These are phyloP conservation scores for Leucocoprinus birnbaumii DNA, from an alignment of 768 basidiomycete genomes.

Conservation along the genomic window DNA sequence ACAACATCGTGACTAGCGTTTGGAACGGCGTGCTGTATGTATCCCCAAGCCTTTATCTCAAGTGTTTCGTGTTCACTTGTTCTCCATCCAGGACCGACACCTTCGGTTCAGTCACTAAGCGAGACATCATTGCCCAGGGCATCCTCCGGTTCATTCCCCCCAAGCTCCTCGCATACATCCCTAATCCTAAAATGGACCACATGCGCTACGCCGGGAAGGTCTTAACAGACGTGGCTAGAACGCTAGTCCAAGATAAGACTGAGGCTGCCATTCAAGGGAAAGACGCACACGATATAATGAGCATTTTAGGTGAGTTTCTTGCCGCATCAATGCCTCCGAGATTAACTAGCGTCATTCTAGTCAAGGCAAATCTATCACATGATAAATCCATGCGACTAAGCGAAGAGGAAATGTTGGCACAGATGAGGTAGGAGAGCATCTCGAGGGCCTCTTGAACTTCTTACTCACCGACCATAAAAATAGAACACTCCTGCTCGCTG, in stretches of 20 bases:
- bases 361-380: slow-evolving; percentile 51
- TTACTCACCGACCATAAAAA: slow-evolving; percentile 17
- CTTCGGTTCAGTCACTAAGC: slow-evolving; percentile 28
- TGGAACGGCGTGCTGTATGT: slow-evolving; percentile 35
- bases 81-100: slow-evolving; percentile 27
- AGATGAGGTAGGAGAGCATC: slow-evolving; percentile 47
- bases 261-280: slow-evolving; percentile 30
- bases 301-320: slow-evolving; percentile 34
- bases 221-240: slow-evolving; percentile 29
- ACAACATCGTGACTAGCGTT: slow-evolving; percentile 33
- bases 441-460: slow-evolving; percentile 17
- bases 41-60: background rate
- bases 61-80: background rate
- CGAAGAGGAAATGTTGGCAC: slow-evolving; percentile 44
- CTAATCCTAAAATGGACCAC: slow-evolving; percentile 27
- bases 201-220: slow-evolving; percentile 28
- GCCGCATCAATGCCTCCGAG: background rate
- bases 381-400: slow-evolving; percentile 36
- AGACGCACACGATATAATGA: slow-evolving; percentile 36
- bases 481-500: slow-evolving; percentile 45
- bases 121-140: slow-evolving; percentile 24
- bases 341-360: slow-evolving; percentile 21
- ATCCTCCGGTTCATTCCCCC: slow-evolving; percentile 33
- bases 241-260: slow-evolving; percentile 33
- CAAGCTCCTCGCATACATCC: slow-evolving; percentile 15